A percentile compares a stretch with the other conserved stretches of the same genome.
Conservation (phyloP, 73 alveolate species). For the Paramecium primaurelia region DNA sequence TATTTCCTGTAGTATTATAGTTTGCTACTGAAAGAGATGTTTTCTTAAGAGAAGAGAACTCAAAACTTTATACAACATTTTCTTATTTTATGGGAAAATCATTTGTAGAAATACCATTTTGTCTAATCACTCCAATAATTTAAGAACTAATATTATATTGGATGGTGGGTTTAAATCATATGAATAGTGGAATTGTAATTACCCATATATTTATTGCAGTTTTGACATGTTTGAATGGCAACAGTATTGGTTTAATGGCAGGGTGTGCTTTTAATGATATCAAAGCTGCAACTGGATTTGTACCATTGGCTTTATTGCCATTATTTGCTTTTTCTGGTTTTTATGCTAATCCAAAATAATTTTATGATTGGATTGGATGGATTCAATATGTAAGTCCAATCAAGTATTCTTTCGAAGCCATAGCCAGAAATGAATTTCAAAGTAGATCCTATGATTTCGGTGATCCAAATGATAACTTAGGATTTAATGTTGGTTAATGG, state of each 20-base stretch:
- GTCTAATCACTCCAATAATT: constrained; percentile 18
- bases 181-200: neutral
- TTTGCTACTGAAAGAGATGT: constrained; percentile 54
- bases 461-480: neutral
- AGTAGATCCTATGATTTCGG: neutral
- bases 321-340: constrained; percentile 47
- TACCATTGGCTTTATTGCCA: constrained; percentile 30
- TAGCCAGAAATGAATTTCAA: constrained; percentile 70
- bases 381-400: constrained; percentile 72
- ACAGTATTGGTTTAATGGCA: constrained; percentile 46
- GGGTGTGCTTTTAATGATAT: constrained; percentile 52
- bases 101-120: constrained; percentile 22
- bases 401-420: constrained; percentile 70
- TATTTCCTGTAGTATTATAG: constrained; percentile 16
- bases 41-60: constrained; percentile 58
- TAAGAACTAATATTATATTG: constrained; percentile 34
- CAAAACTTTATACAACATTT: constrained; percentile 33
- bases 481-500: neutral
- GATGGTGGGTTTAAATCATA: constrained; percentile 45
- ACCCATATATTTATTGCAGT: neutral
- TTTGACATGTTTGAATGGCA: constrained; percentile 15
- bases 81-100: constrained; percentile 53
- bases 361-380: constrained; percentile 54
- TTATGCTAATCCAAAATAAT: constrained; percentile 14
- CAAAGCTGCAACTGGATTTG: constrained; percentile 34